phyloP scores from a whole-genome alignment of 2,329 filamentous ascomycete genomes.

The Clonostachys solani region DNA sequence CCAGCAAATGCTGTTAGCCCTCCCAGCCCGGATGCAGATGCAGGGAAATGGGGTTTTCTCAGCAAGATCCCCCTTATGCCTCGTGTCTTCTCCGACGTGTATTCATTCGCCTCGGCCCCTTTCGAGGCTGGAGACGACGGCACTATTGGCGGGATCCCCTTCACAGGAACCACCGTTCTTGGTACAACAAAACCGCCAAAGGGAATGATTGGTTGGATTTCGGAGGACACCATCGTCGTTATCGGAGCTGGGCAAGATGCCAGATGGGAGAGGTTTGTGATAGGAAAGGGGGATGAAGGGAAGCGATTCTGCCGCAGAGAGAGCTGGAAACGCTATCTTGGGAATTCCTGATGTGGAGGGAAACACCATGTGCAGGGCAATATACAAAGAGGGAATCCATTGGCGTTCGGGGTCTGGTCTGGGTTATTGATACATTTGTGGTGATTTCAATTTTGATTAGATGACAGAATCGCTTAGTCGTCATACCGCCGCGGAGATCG shows the following conservation, averaged over 20 bases:
- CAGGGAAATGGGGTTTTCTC: slow-evolving; percentile 81
- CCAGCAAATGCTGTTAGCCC: slow-evolving; percentile 16
- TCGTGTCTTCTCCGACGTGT: slow-evolving; percentile 81
- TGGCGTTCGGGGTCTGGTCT: too few species aligned
- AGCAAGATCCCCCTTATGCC: slow-evolving; percentile 82
- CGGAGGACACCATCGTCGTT: slow-evolving; percentile 69
- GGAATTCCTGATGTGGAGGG: slow-evolving; percentile 13
- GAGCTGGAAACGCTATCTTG: slow-evolving; percentile 78
- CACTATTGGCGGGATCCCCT: slow-evolving; percentile 35
- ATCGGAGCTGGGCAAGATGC: slow-evolving; percentile 77
- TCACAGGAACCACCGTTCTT: slow-evolving; percentile 38
- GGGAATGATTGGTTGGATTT: slow-evolving; percentile 80
- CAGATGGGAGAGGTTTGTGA: slow-evolving; percentile 81
- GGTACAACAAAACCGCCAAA: slow-evolving; percentile 63
- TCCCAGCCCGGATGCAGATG: slow-evolving; percentile 34
- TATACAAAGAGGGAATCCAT: too few species aligned
- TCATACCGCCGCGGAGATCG: slow-evolving; percentile 31
- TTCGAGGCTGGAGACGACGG: slow-evolving; percentile 83
- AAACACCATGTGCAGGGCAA: too few species aligned
- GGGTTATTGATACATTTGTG: too few species aligned
- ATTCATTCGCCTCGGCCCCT: slow-evolving; percentile 75
- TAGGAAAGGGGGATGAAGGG: slow-evolving; percentile 66
- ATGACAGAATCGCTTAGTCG: slow-evolving; percentile 9
- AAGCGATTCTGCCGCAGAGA: slow-evolving; percentile 63
- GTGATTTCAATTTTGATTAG: too few species aligned